These are phyloP conservation scores for Bipolaris zeicola DNA, from an alignment of 2,329 filamentous ascomycete genomes.

Conservation along the genomic window DNA sequence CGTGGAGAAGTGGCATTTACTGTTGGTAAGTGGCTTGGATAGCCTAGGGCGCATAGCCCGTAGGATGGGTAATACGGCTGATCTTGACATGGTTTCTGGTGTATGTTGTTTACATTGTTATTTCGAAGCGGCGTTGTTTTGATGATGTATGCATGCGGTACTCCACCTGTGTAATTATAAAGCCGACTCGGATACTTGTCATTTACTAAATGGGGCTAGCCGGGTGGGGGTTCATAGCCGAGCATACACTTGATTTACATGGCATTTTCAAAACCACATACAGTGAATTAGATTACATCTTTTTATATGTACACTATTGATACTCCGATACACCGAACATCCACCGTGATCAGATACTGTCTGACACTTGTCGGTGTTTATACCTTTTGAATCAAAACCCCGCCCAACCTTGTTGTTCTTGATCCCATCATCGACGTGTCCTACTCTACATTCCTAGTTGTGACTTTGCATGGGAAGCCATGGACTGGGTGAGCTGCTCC, in stretches of 20 bases:
- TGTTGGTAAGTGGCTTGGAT: neutral
- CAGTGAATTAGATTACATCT: too few species aligned
- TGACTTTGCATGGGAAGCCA: slow-evolving; percentile 47
- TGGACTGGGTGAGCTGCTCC: slow-evolving; percentile 23
- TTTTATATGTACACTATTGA: too few species aligned
- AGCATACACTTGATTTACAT: neutral
- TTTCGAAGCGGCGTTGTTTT: neutral
- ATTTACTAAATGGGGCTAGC: neutral
- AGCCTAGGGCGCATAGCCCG: neutral
- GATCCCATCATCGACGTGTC: too few species aligned
- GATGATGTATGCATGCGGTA: neutral
- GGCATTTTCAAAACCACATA: neutral
- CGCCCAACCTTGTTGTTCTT: too few species aligned
- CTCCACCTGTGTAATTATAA: neutral
- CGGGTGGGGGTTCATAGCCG: neutral
- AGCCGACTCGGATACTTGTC: slow-evolving; percentile 4
- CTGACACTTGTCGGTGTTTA: too few species aligned
- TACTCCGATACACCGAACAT: too few species aligned
- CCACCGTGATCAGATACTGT: too few species aligned
- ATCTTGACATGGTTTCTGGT: neutral
- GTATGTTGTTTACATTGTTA: neutral
- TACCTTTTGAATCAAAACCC: neutral
- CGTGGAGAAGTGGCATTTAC: slow-evolving; percentile 38
- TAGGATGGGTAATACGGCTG: neutral
- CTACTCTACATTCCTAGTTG: neutral